Evolutionary conservation across 2,329 filamentous ascomycete species (phyloP), one percentile per base, ranked within the genome.

Genomic region (Curvularia verruculosa): DNA sequence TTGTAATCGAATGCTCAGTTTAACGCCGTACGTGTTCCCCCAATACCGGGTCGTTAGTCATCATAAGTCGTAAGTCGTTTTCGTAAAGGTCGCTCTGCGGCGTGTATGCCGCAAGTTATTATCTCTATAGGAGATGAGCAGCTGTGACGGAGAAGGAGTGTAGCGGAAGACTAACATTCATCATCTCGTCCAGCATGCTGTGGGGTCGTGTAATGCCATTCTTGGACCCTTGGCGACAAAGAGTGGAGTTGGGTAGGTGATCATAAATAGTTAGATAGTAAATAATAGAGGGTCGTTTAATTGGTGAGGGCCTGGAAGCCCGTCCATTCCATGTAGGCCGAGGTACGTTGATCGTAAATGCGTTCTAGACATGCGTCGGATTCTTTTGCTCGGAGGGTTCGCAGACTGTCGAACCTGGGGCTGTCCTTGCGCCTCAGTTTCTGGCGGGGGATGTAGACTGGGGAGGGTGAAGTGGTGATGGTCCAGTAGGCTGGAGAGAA

Each of bases 281-380:
- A 34, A 36, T 12, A 8, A 28, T 36, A 18, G 39, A 10, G 26
- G 19, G 4, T 12, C 9, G 6, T 52, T 52, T 13, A 50, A 10
- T 45, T 45, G 40, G 46, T 50, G 18, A 52, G 43, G 18, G 41
- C 43, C 37, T 21, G 23, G 24, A 68, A 71, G 15, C 74, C 52
- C 8, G 57, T 59, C 19, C 71, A 72, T 23, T 65, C 64, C 43
- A 76, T 49, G 49, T 75, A 75, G 26, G 64, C 66, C 10, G 61
- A 65, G 18, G 71, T 65, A 58, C 67, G 68, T 31, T 68, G 62
- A 48, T 75, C 69, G 50, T 70, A 76, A 5, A 67, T 56, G 23
- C 50, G 59, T 58, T 73, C 70, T 56, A 77, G 54, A 52, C 70
- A 73, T 9, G 69, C 68, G 13, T 76, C 75, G 3, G 69, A 73